A percentile compares a stretch with the other conserved stretches of the same genome.
These are phyloP conservation scores for Darksidea phi DNA, from an alignment of 495 filamentous ascomycete genomes.

Conservation along the genomic window DNA sequence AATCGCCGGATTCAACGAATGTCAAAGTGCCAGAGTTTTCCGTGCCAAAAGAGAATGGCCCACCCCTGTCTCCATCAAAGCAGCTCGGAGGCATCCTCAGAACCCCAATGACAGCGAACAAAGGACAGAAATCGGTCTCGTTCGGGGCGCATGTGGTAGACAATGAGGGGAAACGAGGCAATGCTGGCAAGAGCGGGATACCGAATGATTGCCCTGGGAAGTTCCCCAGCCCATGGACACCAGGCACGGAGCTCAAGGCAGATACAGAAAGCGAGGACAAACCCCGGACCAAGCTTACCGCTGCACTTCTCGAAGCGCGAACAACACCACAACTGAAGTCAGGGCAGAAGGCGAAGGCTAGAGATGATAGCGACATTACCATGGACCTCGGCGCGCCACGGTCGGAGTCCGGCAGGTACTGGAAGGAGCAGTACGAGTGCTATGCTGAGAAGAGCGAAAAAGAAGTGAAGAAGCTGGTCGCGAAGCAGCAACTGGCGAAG, in stretches of 20 bases:
- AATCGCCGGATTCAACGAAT: constrained; percentile 9
- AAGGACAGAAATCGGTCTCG: constrained; percentile 84
- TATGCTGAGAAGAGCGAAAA: constrained; percentile 75
- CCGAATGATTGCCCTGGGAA: constrained; percentile 58
- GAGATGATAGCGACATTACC: constrained; percentile 60
- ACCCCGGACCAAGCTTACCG: constrained; percentile 56
- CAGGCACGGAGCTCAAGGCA: constrained; percentile 34
- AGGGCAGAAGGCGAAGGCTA: constrained; percentile 48
- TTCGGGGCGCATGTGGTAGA: constrained; percentile 70
- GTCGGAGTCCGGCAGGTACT: constrained; percentile 85
- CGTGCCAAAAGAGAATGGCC: constrained; percentile 4
- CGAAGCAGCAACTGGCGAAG: constrained; percentile 66
- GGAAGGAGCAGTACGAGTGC: constrained; percentile 85
- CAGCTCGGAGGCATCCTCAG: constrained; percentile 72
- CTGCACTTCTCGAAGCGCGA: constrained; percentile 43
- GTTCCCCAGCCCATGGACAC: constrained; percentile 64
- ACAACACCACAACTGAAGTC: constrained; percentile 31
- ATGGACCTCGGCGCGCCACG: constrained; percentile 76
- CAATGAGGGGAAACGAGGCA: constrained; percentile 53
- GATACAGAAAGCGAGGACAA: constrained; percentile 31
- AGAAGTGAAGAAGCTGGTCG: constrained; percentile 59
- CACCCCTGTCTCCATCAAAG: constrained; percentile 56
- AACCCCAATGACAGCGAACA: constrained; percentile 78
- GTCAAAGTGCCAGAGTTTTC: constrained; percentile 2
- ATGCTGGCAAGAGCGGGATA: constrained; percentile 49